These are phyloP conservation scores for Grosmannia serpens DNA, from an alignment of 2,329 filamentous ascomycete genomes.

Conservation along the genomic window DNA sequence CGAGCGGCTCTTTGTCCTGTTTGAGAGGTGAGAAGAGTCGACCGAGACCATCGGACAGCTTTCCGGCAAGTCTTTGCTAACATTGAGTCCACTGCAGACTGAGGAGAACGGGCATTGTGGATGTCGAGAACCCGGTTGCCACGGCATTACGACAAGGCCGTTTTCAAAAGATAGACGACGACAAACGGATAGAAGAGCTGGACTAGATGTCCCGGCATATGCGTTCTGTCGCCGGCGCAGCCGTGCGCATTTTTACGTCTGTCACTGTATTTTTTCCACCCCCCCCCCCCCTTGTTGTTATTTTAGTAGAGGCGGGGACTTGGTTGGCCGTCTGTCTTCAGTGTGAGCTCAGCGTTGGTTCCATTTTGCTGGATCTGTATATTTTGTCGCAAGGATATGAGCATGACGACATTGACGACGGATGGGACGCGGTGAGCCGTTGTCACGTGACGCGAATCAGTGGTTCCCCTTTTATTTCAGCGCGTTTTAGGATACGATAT, in stretches of 20 bases:
- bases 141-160: constrained; percentile 57
- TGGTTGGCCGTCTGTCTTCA: not conserved
- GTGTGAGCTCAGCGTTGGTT: not conserved
- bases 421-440: no score
- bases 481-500: not conserved
- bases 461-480: not conserved
- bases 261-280: not conserved
- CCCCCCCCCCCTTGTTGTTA: not conserved
- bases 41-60: not conserved
- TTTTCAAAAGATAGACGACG: constrained; percentile 56
- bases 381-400: not conserved
- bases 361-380: not conserved
- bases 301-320: not conserved
- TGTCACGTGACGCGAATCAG: no score
- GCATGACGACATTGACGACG: no score
- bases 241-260: not conserved
- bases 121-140: constrained; percentile 69
- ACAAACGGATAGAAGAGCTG: constrained; percentile 35
- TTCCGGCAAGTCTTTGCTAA: not conserved
- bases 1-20: constrained; percentile 78
- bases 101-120: constrained; percentile 62
- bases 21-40: constrained; percentile 53
- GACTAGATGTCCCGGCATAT: constrained; percentile 15
- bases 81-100: constrained; percentile 28
- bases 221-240: not conserved